A percentile compares a stretch with the other conserved stretches of the same genome.
These are phyloP conservation scores for Teratosphaeria gauchensis DNA, from an alignment of 2,329 filamentous ascomycete genomes.

Conservation along the genomic window DNA sequence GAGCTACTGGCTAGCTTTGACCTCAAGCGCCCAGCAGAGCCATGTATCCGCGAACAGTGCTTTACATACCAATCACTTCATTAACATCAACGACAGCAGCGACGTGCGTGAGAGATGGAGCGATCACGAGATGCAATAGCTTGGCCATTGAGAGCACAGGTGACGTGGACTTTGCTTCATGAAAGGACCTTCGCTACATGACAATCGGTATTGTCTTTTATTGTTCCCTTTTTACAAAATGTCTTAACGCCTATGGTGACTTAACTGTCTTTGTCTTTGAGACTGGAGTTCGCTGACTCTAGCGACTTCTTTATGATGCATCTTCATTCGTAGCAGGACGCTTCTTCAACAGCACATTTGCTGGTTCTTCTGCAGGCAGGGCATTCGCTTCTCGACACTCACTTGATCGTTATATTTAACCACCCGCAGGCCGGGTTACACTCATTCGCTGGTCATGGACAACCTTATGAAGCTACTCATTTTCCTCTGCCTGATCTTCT, in stretches of 20 bases:
- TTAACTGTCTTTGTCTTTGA: not conserved
- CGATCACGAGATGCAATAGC: not conserved
- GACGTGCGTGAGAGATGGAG: not conserved
- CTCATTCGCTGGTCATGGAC: not conserved
- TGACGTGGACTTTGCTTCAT: not conserved
- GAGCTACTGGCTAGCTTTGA: not conserved
- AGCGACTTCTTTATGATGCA: not conserved
- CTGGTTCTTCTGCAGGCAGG: not conserved
- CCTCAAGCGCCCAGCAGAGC: not conserved
- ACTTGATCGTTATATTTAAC: not conserved
- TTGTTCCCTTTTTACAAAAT: not conserved
- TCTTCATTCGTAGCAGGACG: not conserved
- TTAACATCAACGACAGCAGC: not conserved
- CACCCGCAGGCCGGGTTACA: not conserved
- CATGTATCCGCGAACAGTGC: not conserved
- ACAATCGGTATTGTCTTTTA: not conserved
- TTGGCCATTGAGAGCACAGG: not conserved
- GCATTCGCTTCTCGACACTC: not conserved
- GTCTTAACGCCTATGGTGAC: not conserved
- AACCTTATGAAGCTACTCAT: slow-evolving; percentile 1
- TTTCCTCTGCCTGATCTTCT: slow-evolving; percentile 1
- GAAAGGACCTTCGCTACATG: not conserved
- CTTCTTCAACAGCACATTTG: not conserved
- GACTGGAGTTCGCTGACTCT: not conserved
- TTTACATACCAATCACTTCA: not conserved